Evolutionary conservation across 768 basidiomycete genomes (phyloP), one percentile per base, ranked within the genome.

Genomic region (Tricholoma saponaceum): DNA sequence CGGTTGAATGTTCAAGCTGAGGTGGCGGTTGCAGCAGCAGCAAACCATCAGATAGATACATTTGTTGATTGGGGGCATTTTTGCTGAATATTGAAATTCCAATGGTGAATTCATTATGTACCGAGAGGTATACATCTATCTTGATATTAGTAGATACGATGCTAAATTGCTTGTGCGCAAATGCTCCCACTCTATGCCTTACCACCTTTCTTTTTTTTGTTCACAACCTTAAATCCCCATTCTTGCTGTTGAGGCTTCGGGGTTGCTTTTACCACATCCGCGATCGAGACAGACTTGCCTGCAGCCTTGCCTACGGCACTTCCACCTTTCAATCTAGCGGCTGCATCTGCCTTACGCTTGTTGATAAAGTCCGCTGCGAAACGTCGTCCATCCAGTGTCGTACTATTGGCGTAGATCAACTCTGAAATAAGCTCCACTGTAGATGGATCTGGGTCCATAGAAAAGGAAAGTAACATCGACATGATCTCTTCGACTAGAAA

Each of bases 351-450:
- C 74, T 94, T 95, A 52, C 97, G 88, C 68, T 84, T 91, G 60
- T 79, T 83, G 53, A 94, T 84, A 66, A 92, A 99, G 62, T 98
- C 95, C 12, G 90, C 81, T 3, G 97, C 95, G 67, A 98, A 99
- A 35, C 96, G 85, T 52, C 95, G 82, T 5, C 97, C 97, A 67
- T 98, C 95, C 52, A 99, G 83, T 2, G 92, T 98, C 20, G 94
- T 91, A 62, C 93, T 96, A 67, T 90, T 95, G 54, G 89, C 86
- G 67, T 98, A 99, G 59, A 98, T 95, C 43, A 90, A 80, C 69
- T 98, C 97, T 22, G 92, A 90, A 62, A 99, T 98, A 68, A 97
- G 87, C 73, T 99, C 97, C 44, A 85, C 74, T 0, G 90, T 92
- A 14, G 83, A 85, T 63, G 83, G 75, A 64, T 90, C 91, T 18